Conservation (phyloP, 1,284 basidiomycete species). For the Sanghuangporus baumii region DNA sequence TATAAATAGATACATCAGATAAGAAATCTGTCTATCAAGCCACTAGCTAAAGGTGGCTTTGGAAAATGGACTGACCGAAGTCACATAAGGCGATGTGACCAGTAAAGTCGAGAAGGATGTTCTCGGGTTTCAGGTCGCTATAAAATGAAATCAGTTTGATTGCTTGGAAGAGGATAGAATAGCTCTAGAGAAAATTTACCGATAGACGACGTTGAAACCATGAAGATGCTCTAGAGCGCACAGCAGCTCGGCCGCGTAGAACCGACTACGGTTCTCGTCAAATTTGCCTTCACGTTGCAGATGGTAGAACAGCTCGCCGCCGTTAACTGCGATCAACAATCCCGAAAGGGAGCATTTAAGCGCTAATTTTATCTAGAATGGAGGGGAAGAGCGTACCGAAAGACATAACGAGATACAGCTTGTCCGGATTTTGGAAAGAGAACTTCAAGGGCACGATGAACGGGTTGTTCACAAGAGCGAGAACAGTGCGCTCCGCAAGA, state of each 20-base stretch:
- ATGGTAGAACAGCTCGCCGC: conserved; percentile 97
- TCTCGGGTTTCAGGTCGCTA: conserved; percentile 95
- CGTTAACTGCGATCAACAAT: conserved; percentile 70
- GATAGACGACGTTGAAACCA: conserved; percentile 97
- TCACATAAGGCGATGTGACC: conserved; percentile 98
- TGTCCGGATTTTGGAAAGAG: conserved; percentile 97
- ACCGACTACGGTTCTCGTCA: conserved; percentile 88
- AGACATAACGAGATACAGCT: conserved; percentile 95
- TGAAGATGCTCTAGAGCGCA: conserved; percentile 96
- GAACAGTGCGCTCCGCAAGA: conserved; percentile 92
- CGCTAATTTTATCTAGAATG: neutral
- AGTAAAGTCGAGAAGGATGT: conserved; percentile 94
- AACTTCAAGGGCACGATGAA: conserved; percentile 99
- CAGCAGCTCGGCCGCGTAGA: conserved; percentile 94
- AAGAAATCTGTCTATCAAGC: neutral
- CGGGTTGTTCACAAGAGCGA: conserved; percentile 96
- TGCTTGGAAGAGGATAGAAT: neutral
- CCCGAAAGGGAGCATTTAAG: conserved; percentile 4
- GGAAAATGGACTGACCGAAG: conserved; percentile 53
- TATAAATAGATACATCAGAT: neutral
- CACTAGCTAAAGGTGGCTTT: neutral
- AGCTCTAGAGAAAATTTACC: conserved; percentile 39
- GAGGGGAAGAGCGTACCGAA: conserved; percentile 53
- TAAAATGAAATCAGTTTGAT: neutral
- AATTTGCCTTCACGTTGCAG: conserved; percentile 96